Percentiles rank a stretch among this genome's conserved stretches.
These are phyloP conservation scores for Colletotrichum abscissum DNA, from an alignment of 2,329 filamentous ascomycete genomes.

Conservation along the genomic window DNA sequence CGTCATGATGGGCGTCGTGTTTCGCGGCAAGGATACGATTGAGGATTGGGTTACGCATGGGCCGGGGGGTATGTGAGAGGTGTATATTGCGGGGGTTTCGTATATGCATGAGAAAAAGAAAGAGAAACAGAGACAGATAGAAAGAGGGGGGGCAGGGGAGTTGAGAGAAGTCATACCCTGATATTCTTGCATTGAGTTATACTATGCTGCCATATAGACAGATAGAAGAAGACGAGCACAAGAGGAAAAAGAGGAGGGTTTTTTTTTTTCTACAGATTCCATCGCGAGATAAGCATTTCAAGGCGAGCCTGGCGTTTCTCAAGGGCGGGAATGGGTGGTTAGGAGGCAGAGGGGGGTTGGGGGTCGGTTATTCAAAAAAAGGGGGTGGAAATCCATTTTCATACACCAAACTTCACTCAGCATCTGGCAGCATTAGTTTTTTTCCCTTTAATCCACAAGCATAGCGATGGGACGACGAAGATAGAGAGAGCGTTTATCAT, in stretches of 20 bases:
- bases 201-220: neutral
- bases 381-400: neutral
- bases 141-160: too few species aligned
- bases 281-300: neutral
- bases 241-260: neutral
- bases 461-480: too few species aligned
- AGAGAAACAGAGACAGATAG: neutral
- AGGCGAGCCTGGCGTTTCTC: neutral
- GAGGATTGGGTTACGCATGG: slow-evolving; percentile 36
- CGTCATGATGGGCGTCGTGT: slow-evolving; percentile 32
- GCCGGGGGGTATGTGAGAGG: slow-evolving; percentile 14
- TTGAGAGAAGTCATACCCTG: too few species aligned
- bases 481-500: neutral
- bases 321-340: neutral
- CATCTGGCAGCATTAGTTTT: neutral
- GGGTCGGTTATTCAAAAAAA: neutral
- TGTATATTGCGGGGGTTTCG: neutral
- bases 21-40: slow-evolving; percentile 31
- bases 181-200: too few species aligned
- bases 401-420: neutral
- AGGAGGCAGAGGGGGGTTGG: too few species aligned
- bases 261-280: neutral
- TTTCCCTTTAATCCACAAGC: neutral
- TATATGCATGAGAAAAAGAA: too few species aligned
- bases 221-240: neutral